Evolutionary conservation across 1,284 basidiomycete species (phyloP).

Genomic region (Boletus sp.): DNA sequence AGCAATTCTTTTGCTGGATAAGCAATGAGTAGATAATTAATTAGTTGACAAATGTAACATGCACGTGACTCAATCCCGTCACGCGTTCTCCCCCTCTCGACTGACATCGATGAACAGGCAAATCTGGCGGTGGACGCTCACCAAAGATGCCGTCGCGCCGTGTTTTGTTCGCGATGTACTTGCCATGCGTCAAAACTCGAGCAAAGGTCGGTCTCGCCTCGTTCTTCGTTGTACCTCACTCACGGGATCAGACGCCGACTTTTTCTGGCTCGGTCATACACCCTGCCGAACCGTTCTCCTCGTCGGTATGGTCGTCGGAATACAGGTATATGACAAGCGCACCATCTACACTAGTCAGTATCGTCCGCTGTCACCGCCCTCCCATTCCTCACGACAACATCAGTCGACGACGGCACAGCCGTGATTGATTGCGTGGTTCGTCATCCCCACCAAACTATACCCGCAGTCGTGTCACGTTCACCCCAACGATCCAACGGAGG

Average conservation of each 20-base stretch:
- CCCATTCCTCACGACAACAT: conserved; percentile 5
- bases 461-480: not conserved
- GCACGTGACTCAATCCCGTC: conserved; percentile 15
- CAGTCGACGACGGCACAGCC: conserved; percentile 75
- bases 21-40: no score
- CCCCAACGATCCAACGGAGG: not conserved
- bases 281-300: conserved; percentile 67
- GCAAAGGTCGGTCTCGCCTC: conserved; percentile 39
- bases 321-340: conserved; percentile 60
- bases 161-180: conserved; percentile 67
- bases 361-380: conserved; percentile 2
- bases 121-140: conserved; percentile 64
- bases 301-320: conserved; percentile 65
- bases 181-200: conserved; percentile 50
- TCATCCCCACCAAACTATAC: conserved; percentile 30
- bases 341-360: conserved; percentile 59
- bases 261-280: conserved; percentile 71
- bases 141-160: conserved; percentile 56
- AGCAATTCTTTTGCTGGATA: no score
- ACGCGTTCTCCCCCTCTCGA: conserved; percentile 8
- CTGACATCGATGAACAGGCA: conserved; percentile 26
- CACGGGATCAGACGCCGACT: conserved; percentile 47
- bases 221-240: not conserved
- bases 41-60: conserved; percentile 5
- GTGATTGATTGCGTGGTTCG: conserved; percentile 65